Base-by-base conservation (phyloP, 805 yeast species). In the Candida bentonensis region DNA sequence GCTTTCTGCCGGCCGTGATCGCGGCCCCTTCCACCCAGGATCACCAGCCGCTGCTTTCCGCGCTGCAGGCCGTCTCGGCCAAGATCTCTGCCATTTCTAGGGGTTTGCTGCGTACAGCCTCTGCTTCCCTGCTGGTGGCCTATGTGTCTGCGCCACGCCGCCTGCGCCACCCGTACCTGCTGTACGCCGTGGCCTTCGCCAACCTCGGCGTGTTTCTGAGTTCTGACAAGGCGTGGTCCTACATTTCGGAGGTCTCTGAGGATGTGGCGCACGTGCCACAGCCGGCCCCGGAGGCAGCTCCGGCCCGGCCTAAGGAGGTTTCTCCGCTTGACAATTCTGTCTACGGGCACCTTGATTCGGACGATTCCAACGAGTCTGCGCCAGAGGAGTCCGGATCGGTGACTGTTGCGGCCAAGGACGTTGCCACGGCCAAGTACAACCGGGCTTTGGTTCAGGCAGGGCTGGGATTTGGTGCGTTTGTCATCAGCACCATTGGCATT, bases 101-200 rank as follows among this genome's bases (percentile, higher is more conserved):
- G 2, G 47, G 28, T 11, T 40, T 59, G 36, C 43, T 54, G 20
- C 53, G 51, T 21, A 28, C 53, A 13, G 53, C 57, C 4, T 46
- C 51, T 17, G 45, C 46, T n/a, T 42, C 58, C n/a, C 50, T 59
- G 36, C 22, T 49, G 4, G 44, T 48, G 13, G 55, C 63, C 15
- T 61, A 48, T 45, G 25, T 52, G 27, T 44, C 49, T 22, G 50
- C 63, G 40, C 46, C 53, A 5, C 50, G 54, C 25, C 40, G 48
- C 17, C 59, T 54, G 40, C 49, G 55, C 42, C 65, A 61, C 50
- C 65, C 65, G 11, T 61, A 61, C 45, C 52, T 61, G 47, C 46
- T 61, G 22, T 61, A 61, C 49, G 50, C 36, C n/a, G 17, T 30
- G 17, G 36, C n/a, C 5, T 30, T 30, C 17, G 13, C 36, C 5